Percentiles rank a stretch among this genome's conserved stretches.
phyloP scores from a whole-genome alignment of 1,139 yeast species.

The Debaryomyces robertsiae region DNA sequence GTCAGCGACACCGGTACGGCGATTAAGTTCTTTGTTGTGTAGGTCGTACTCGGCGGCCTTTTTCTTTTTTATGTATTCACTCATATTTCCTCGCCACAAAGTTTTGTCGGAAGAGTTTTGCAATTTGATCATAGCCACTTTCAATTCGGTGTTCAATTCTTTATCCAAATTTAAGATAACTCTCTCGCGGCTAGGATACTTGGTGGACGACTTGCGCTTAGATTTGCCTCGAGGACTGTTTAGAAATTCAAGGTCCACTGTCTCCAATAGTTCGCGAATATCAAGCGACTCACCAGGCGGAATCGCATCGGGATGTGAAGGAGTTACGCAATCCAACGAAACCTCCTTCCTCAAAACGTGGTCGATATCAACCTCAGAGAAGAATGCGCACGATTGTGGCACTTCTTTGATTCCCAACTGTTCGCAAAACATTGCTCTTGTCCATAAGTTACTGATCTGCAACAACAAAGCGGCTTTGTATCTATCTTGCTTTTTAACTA shows the following conservation, averaged over 20 bases:
- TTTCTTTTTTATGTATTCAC: constrained; percentile 19
- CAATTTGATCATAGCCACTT: constrained; percentile 28
- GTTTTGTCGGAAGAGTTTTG: constrained; percentile 32
- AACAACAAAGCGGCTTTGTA: constrained; percentile 78
- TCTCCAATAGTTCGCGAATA: constrained; percentile 54
- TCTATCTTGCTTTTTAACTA: constrained; percentile 72
- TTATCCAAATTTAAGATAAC: constrained; percentile 27
- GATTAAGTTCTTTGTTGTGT: constrained; percentile 1
- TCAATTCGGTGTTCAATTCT: constrained; percentile 21
- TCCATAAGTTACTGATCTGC: constrained; percentile 93
- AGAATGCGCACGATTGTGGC: constrained; percentile 95
- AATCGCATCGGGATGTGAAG: constrained; percentile 74
- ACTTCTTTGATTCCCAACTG: constrained; percentile 86
- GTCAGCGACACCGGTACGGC: constrained; percentile 2
- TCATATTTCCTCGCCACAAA: constrained; percentile 29
- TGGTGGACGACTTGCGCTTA: constrained; percentile 12
- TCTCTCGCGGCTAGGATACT: constrained; percentile 26
- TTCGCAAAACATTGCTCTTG: constrained; percentile 93
- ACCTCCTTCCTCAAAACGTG: constrained; percentile 88
- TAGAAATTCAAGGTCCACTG: constrained; percentile 25
- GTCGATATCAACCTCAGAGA: constrained; percentile 92
- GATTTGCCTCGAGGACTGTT: constrained; percentile 16
- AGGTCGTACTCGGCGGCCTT: constrained; percentile 9
- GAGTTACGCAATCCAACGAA: constrained; percentile 83
- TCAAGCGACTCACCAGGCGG: constrained; percentile 78